Evolutionary conservation across 2,329 filamentous ascomycete species (phyloP).

Genomic region (Aspergillus flavus): DNA sequence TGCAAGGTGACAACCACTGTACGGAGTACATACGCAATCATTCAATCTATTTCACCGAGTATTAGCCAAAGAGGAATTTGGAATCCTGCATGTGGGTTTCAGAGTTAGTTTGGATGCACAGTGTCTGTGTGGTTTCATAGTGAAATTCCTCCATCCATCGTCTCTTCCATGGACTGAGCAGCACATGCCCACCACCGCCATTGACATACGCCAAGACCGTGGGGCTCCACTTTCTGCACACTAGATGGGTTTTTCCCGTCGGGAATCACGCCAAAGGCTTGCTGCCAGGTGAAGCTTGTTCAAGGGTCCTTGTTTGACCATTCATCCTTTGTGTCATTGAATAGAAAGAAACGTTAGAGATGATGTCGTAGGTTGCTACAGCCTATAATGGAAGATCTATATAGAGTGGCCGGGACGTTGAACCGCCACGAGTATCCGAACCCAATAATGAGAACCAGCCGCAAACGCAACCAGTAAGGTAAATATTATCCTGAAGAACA

Average conservation of each 20-base stretch:
- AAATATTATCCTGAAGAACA: background rate
- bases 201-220: slow-evolving; percentile 31
- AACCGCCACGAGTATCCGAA: background rate
- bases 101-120: background rate
- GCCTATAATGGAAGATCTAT: background rate
- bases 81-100: background rate
- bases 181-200: slow-evolving; percentile 23
- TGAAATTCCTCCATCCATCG: background rate
- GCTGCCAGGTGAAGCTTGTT: slow-evolving; percentile 24
- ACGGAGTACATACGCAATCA: background rate
- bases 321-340: slow-evolving; percentile 14
- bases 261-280: slow-evolving; percentile 12
- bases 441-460: background rate
- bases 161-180: background rate
- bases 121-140: background rate
- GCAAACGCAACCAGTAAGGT: background rate
- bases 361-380: background rate
- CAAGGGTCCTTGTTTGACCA: slow-evolving; percentile 9
- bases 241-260: slow-evolving; percentile 19
- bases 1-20: background rate
- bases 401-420: no score
- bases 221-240: slow-evolving; percentile 29
- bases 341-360: background rate
- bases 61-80: background rate
- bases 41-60: background rate